Percentiles rank a stretch among this genome's conserved stretches.
Conservation (phyloP, 495 filamentous ascomycete species). For the Hypoxylon rickii region DNA sequence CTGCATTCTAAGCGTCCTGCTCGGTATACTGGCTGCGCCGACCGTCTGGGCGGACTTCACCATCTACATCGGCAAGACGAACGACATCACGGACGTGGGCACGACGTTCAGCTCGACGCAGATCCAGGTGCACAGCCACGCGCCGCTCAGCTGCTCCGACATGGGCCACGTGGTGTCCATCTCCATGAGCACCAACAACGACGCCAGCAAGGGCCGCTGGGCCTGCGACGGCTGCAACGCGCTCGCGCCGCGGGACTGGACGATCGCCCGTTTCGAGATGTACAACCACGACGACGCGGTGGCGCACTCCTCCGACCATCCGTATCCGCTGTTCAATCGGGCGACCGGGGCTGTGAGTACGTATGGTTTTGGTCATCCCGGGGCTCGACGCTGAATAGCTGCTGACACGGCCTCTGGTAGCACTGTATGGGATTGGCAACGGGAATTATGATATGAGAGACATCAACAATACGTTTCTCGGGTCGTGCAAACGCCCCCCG, state of each 20-base stretch:
- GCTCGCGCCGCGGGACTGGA: conserved; percentile 22
- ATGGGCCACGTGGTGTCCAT: conserved; percentile 20
- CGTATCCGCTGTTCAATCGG: conserved; percentile 20
- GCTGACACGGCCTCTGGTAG: conserved; percentile 11
- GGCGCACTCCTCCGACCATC: conserved; percentile 17
- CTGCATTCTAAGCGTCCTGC: not conserved
- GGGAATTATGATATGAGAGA: conserved; percentile 28
- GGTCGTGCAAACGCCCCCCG: conserved; percentile 21
- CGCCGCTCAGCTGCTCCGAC: conserved; percentile 27
- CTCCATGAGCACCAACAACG: conserved; percentile 21
- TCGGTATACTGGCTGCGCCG: not conserved
- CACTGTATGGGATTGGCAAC: conserved; percentile 19
- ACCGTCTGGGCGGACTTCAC: conserved; percentile 13
- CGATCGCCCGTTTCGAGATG: conserved; percentile 26
- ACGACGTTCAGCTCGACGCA: conserved; percentile 18
- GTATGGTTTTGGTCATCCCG: not conserved
- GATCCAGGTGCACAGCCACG: conserved; percentile 20
- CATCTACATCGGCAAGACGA: conserved; percentile 21
- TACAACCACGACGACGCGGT: conserved; percentile 23
- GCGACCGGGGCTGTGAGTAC: conserved; percentile 31
- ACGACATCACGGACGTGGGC: conserved; percentile 30
- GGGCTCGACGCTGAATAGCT: not conserved
- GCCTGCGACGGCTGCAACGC: conserved; percentile 30
- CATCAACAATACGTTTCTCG: conserved; percentile 31
- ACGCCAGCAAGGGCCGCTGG: conserved; percentile 31